A percentile compares a stretch with the other conserved stretches of the same genome.
These are phyloP conservation scores for Decorospora gaudefroyi DNA, from an alignment of 2,329 filamentous ascomycete genomes.

Conservation along the genomic window DNA sequence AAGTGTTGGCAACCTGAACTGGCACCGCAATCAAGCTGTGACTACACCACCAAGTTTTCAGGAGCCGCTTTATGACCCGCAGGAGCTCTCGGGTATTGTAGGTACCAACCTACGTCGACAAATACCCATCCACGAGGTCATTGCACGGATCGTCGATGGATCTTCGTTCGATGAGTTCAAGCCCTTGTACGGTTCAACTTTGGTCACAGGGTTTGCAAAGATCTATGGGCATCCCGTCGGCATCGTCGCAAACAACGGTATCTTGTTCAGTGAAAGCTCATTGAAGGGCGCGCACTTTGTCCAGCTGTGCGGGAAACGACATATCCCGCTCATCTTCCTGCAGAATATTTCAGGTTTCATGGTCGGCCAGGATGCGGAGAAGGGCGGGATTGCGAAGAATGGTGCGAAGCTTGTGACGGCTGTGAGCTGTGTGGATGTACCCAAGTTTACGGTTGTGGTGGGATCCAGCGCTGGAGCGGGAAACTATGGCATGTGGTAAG, in stretches of 20 bases:
- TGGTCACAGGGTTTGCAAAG: constrained; percentile 85
- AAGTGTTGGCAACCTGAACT: constrained; percentile 88
- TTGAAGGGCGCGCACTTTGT: constrained; percentile 97
- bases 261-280: constrained; percentile 85
- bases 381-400: constrained; percentile 95
- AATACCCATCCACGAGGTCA: constrained; percentile 85
- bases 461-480: constrained; percentile 90
- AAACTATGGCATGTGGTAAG: constrained; percentile 94
- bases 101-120: constrained; percentile 87
- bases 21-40: constrained; percentile 60
- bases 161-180: constrained; percentile 95
- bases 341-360: constrained; percentile 99
- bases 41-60: constrained; percentile 55
- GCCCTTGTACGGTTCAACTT: constrained; percentile 81
- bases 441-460: constrained; percentile 97
- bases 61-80: constrained; percentile 78
- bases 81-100: constrained; percentile 85
- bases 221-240: constrained; percentile 91
- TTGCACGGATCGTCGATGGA: constrained; percentile 89
- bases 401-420: constrained; percentile 96
- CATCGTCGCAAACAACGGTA: constrained; percentile 94
- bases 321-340: constrained; percentile 87
- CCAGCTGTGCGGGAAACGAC: constrained; percentile 87
- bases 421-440: constrained; percentile 89
- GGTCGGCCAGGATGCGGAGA: constrained; percentile 91